A percentile compares a stretch with the other conserved stretches of the same genome.
Evolutionary conservation across 495 filamentous ascomycete species (phyloP).

Genomic region (Xylaria curta): DNA sequence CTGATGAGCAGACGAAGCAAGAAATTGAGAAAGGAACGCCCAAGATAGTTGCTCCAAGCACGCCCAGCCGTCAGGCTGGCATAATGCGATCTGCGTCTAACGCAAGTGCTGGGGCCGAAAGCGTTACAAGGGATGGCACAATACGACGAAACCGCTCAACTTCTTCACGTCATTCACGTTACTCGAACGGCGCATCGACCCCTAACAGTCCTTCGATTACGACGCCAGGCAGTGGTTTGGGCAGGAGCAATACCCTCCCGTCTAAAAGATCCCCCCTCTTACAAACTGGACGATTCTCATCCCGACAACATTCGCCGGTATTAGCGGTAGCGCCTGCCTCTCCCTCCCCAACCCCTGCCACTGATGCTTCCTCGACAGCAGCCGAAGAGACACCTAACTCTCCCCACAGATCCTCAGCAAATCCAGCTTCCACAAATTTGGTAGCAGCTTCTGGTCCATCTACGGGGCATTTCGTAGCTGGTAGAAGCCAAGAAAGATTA

Average conservation of each 20-base stretch:
- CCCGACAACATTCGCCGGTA: slow-evolving; percentile 48
- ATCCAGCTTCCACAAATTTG: slow-evolving; percentile 32
- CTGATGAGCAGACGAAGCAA: slow-evolving; percentile 85
- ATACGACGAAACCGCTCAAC: slow-evolving; percentile 84
- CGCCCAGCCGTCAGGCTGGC: slow-evolving; percentile 56
- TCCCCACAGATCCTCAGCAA: slow-evolving; percentile 35
- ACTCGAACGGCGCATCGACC: slow-evolving; percentile 72
- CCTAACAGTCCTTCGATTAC: slow-evolving; percentile 69
- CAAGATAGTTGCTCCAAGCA: slow-evolving; percentile 59
- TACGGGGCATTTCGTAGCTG: slow-evolving; percentile 29
- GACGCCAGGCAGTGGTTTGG: slow-evolving; percentile 68
- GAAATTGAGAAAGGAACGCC: slow-evolving; percentile 77
- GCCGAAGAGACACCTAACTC: slow-evolving; percentile 30
- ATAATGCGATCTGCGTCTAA: slow-evolving; percentile 81
- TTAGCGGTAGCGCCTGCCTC: slow-evolving; percentile 35
- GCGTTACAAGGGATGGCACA: slow-evolving; percentile 77
- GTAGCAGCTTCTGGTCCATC: slow-evolving; percentile 20
- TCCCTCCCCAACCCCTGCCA: slow-evolving; percentile 38
- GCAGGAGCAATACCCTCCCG: slow-evolving; percentile 94
- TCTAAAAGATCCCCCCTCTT: slow-evolving; percentile 85
- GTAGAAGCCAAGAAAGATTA: slow-evolving; percentile 58
- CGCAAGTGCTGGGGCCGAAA: slow-evolving; percentile 86
- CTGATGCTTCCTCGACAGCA: slow-evolving; percentile 41
- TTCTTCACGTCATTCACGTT: slow-evolving; percentile 54
- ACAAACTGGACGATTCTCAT: slow-evolving; percentile 59